A percentile compares a stretch with the other conserved stretches of the same genome.
These are phyloP conservation scores for Pouteria campechiana DNA, from an alignment of 179 eudicot genomes.

Conservation along the genomic window DNA sequence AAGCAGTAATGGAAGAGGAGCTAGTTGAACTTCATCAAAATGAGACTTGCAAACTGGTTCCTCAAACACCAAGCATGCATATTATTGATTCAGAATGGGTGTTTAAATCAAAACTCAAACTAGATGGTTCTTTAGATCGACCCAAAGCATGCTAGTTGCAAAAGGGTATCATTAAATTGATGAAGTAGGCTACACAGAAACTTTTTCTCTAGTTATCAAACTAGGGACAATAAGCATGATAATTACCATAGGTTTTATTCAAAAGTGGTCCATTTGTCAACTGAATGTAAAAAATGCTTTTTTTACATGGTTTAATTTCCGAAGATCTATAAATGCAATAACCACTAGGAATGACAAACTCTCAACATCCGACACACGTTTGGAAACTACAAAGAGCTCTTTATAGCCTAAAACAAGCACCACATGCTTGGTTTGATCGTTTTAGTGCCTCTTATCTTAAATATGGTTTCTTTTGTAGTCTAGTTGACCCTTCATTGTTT, in stretches of 20 bases:
- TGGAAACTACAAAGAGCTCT: no score
- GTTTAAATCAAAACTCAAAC: not conserved
- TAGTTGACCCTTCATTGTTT: not conserved
- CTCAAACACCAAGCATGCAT: not conserved
- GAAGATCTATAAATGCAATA: not conserved
- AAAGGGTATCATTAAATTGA: not conserved
- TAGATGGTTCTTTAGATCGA: not conserved
- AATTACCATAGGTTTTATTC: not conserved
- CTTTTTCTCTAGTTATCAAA: not conserved
- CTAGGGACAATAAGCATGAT: not conserved
- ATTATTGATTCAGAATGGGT: not conserved
- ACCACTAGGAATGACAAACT: not conserved
- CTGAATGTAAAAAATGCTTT: no score
- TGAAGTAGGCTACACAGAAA: not conserved
- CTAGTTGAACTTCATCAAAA: not conserved
- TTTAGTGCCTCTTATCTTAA: not conserved
- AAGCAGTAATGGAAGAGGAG: not conserved
- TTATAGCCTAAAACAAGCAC: not conserved
- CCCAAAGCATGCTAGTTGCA: not conserved
- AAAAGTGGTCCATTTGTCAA: not conserved
- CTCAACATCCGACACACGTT: not conserved
- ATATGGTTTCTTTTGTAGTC: not conserved
- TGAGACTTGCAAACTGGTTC: not conserved
- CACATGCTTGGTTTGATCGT: not conserved
- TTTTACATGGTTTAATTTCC: not conserved